A percentile compares a stretch with the other conserved stretches of the same genome.
phyloP scores from a whole-genome alignment of 257 asterid species.

The Paulownia fortunei region DNA sequence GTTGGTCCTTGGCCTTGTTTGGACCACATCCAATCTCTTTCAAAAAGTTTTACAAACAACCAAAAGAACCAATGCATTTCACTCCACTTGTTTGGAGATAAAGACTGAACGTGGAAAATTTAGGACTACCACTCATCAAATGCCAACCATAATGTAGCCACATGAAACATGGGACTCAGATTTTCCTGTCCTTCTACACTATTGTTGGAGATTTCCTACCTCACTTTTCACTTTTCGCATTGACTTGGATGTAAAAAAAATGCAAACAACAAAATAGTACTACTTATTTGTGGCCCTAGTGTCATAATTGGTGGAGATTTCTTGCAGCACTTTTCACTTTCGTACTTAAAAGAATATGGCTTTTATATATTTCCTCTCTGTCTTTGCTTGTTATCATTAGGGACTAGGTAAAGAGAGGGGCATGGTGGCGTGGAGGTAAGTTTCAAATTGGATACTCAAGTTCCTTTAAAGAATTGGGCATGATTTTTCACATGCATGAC shows the following conservation, averaged over 20 bases:
- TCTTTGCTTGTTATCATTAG: background rate
- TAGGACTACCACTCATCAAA: background rate
- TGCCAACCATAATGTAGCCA: background rate
- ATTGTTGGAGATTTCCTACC: background rate
- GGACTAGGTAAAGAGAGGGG: background rate
- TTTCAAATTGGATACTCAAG: background rate
- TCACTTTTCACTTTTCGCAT: background rate
- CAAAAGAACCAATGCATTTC: background rate
- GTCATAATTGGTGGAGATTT: background rate
- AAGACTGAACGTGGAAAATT: background rate
- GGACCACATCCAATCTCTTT: background rate
- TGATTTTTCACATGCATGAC: background rate
- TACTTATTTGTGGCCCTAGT: background rate
- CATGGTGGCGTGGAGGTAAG: background rate
- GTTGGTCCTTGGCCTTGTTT: background rate
- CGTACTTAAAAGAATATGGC: background rate
- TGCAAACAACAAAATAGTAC: background rate
- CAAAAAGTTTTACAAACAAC: background rate
- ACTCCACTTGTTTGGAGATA: constrained; percentile 12
- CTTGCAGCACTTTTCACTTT: background rate
- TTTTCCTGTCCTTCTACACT: background rate
- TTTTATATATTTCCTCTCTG: background rate
- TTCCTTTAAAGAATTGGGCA: background rate
- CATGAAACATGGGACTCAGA: background rate
- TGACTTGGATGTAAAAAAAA: background rate